These are phyloP conservation scores for Candida sithepensis DNA, from an alignment of 805 yeast species.

Conservation along the genomic window DNA sequence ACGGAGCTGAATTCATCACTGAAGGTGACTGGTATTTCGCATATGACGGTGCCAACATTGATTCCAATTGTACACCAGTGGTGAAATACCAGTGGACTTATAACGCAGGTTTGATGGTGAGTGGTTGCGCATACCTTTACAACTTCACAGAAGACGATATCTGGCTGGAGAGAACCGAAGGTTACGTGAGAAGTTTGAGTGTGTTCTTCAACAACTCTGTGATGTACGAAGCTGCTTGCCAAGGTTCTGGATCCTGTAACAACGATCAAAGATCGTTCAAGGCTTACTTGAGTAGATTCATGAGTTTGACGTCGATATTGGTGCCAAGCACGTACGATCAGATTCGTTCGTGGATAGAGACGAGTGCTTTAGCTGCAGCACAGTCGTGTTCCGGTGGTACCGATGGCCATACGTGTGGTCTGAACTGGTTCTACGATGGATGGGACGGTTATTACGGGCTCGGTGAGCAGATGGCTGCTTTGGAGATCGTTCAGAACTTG, in stretches of 20 bases:
- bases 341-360: conserved; percentile 35
- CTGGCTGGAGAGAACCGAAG: conserved; percentile 64
- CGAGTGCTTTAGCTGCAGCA: conserved; percentile 67
- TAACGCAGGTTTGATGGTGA: conserved; percentile 73
- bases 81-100: conserved; percentile 76
- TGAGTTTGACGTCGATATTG: conserved; percentile 71
- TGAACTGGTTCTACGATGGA: conserved; percentile 55
- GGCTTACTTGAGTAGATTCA: conserved; percentile 72
- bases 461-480: conserved; percentile 76
- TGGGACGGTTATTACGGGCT: conserved; percentile 69
- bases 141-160: conserved; percentile 60
- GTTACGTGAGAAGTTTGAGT: conserved; percentile 50
- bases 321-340: conserved; percentile 51
- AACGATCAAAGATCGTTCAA: conserved; percentile 91
- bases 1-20: conserved; percentile 45
- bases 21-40: conserved; percentile 43
- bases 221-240: conserved; percentile 85
- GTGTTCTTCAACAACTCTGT: conserved; percentile 55
- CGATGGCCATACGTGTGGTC: conserved; percentile 76
- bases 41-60: conserved; percentile 65
- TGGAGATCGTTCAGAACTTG: conserved; percentile 56
- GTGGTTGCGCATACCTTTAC: conserved; percentile 80
- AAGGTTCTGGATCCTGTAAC: conserved; percentile 59
- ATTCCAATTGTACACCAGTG: conserved; percentile 57
- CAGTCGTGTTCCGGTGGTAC: conserved; percentile 67